Evolutionary conservation across 441 rosid species (phyloP), one percentile per base, ranked within the genome.

Genomic region (Rhodomyrtus psidioides): DNA sequence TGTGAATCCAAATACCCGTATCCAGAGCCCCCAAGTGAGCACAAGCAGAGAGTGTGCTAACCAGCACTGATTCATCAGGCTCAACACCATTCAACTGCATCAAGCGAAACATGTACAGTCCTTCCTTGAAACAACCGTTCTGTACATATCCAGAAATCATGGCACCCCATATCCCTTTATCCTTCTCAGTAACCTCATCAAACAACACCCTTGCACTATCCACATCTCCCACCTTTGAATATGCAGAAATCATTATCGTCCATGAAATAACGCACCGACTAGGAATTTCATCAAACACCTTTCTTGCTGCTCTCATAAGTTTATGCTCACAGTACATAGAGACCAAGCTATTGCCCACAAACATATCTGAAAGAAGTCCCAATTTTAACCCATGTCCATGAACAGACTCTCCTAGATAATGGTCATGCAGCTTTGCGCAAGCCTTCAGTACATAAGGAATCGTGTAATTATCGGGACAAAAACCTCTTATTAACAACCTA

Each of bases 281-380:
- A 26, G 90, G 87, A 70, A 90, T 87, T 85, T 93, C 93, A 65
- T 90, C 91, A 81, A 93, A 92, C 46, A 89, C 86, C 70, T 83
- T 82, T 28, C 92, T 58, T 49, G 95, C 92, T 1, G 82, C 89
- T 46, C 54, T 84, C 90, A 86, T 62, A 59, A 86, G 54, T 46
- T 84, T 83, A 74, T 89, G 84, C 81, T 86, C 91, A 84, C 84
- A 88, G 81, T 88, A 93, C 90, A 92, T 85, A 6, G 84, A 54
- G 84, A 92, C 87, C 91, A 93, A 89, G 86, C 90, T 87, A 84
- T 93, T 93, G 62, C 91, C 94, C 92, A 93, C 95, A 55, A 91
- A 90, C 21, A 57, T 62, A 88, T 89, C 88, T 27, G n/a, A 74
- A 79, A 75, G 83, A 58, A 91, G 84, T 26, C 91, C 93, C 82